Evolutionary conservation across 257 asterid species (phyloP), one percentile per base, ranked within the genome.

Genomic region (Primulina huaijiensis): DNA sequence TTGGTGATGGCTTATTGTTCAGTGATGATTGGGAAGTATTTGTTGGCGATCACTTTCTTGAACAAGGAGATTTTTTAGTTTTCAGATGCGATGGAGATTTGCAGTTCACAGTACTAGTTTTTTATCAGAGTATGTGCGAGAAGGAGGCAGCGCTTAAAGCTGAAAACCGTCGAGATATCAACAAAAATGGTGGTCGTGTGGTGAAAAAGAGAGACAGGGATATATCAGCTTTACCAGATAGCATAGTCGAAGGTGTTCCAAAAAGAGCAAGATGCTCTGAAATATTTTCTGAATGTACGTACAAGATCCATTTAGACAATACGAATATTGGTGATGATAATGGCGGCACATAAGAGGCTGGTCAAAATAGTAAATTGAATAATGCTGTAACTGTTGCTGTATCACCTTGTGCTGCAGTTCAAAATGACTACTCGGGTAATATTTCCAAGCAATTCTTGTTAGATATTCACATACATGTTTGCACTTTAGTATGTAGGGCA

Each of bases 91-190:
- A 92, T 58, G 96, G 96, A 27, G 80, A 86, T 65, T 82, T 89
- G 76, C 75, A 78, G 52, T 92, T 92, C 68, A 70, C 84, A 1
- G 95, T 92, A 76, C 98, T 81, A 82, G 66, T 87, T 69, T 92
- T 92, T 71, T 96, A 92, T 68, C 79, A 69, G 69, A 81, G 83
- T 70, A 81, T 83, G 73, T 92, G 98, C 64, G 97, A 92, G 85
- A 92, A 92, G 82, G 96, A 80, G 74, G 69, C 76, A 58, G 78
- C 96, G 64, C 85, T 83, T 71, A 76, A 70, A 40, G 87, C 89
- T 67, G 78, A 72, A 38, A 82, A 85, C 82, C 81, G 86, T 78
- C 96, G 86, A 81, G 86, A 74, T 75, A 72, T 77, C 56, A 80
- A 79, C 76, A 78, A 74, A 78, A 71, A 46, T 67, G 69, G 67